Percentiles rank a stretch among this genome's conserved stretches.
phyloP scores from a whole-genome alignment of 2,329 filamentous ascomycete genomes.

The Neonectria sp. region DNA sequence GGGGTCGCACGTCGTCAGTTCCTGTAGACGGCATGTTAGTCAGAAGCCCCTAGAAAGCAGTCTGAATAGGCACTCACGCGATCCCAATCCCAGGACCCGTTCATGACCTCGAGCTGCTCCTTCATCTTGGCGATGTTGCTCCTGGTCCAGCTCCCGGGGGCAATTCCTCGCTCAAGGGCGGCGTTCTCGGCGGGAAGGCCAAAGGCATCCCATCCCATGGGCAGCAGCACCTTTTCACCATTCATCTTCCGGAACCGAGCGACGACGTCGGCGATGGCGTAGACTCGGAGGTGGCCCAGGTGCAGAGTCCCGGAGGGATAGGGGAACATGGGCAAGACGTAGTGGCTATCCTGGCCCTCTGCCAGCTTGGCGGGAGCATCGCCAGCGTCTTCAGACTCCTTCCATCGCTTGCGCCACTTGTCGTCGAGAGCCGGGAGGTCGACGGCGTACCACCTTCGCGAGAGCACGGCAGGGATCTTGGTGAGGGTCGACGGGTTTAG shows the following conservation, averaged over 20 bases:
- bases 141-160: slow-evolving; percentile 84
- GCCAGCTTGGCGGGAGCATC: slow-evolving; percentile 31
- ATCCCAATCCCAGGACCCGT: slow-evolving; percentile 87
- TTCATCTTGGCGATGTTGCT: slow-evolving; percentile 90
- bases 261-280: slow-evolving; percentile 90
- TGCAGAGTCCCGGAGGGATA: slow-evolving; percentile 92
- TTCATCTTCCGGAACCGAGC: slow-evolving; percentile 83
- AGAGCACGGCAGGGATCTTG: slow-evolving; percentile 23
- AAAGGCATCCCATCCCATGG: slow-evolving; percentile 97
- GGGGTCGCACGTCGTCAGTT: slow-evolving; percentile 87
- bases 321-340: slow-evolving; percentile 92
- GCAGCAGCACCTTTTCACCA: slow-evolving; percentile 82
- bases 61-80: slow-evolving; percentile 68
- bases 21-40: slow-evolving; percentile 63
- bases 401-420: slow-evolving; percentile 69
- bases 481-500: slow-evolving; percentile 31
- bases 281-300: slow-evolving; percentile 89
- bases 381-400: slow-evolving; percentile 24
- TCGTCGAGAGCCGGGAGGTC: slow-evolving; percentile 62
- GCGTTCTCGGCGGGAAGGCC: slow-evolving; percentile 93
- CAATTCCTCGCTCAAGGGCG: slow-evolving; percentile 84
- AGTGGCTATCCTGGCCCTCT: slow-evolving; percentile 62
- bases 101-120: slow-evolving; percentile 83
- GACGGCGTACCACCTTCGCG: slow-evolving; percentile 58
- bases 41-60: background rate